Percentiles rank a stretch among this genome's conserved stretches.
Conservation (phyloP, 1,139 yeast species). For the Pichia sp. region DNA sequence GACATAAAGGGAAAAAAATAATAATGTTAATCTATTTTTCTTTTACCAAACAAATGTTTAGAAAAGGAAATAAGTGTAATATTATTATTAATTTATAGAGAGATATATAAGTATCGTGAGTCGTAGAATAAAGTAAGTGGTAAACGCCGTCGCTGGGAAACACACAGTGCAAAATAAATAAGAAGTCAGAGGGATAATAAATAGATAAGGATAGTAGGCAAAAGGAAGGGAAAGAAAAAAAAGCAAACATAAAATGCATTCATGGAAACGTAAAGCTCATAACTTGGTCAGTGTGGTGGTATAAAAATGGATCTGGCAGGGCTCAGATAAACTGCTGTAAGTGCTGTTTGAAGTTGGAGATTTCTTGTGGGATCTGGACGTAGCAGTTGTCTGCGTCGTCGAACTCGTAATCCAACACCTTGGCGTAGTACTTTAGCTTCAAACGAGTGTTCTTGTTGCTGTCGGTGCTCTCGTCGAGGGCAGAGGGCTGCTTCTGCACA, state of each 20-base stretch:
- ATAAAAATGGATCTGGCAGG: not conserved
- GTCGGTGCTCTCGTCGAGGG: conserved; percentile 1
- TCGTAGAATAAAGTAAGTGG: conserved; percentile 1
- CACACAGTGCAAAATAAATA: not conserved
- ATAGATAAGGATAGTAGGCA: not conserved
- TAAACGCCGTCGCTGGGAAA: not conserved
- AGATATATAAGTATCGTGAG: not conserved
- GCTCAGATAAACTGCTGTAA: conserved; percentile 3
- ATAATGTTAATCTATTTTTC: not conserved
- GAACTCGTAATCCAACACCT: conserved; percentile 30
- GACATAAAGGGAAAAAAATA: not conserved
- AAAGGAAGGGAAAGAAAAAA: not conserved
- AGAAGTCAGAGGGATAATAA: not conserved
- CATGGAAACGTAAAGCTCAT: not conserved
- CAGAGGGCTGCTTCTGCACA: not conserved
- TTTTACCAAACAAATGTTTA: too few relatives aligned
- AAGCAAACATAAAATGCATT: not conserved
- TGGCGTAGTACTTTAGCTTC: conserved; percentile 27
- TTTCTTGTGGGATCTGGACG: conserved; percentile 30
- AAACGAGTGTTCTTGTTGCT: conserved; percentile 5
- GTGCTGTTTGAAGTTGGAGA: conserved; percentile 24
- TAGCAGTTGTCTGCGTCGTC: conserved; percentile 32
- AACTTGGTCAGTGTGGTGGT: not conserved
- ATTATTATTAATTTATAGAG: not conserved
- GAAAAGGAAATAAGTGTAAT: not conserved